A percentile compares a stretch with the other conserved stretches of the same genome.
phyloP scores from a whole-genome alignment of 2,329 filamentous ascomycete species.

The Colletotrichum brevisporum region DNA sequence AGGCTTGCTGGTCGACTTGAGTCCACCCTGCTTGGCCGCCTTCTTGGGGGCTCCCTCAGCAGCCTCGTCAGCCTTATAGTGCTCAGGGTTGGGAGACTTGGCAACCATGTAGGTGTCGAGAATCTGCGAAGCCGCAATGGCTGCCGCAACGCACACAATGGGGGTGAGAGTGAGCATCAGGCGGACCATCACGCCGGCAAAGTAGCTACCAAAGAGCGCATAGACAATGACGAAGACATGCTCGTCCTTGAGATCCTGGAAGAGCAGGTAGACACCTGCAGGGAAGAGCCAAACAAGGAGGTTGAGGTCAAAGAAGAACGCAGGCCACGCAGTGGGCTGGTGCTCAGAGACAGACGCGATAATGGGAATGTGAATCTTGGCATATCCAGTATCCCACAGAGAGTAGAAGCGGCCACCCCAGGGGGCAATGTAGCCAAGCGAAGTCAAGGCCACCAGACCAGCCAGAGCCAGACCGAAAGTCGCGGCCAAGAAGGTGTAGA shows the following conservation, averaged over 20 bases:
- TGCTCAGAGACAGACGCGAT: slow-evolving; percentile 99
- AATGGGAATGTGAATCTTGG: slow-evolving; percentile 99
- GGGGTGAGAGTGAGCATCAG: slow-evolving; percentile 98
- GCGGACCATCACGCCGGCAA: slow-evolving; percentile 99
- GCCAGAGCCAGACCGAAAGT: slow-evolving; percentile 81
- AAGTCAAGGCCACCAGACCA: slow-evolving; percentile 87
- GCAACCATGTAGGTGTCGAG: slow-evolving; percentile 83
- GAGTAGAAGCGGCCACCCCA: slow-evolving; percentile 99
- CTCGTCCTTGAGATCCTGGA: slow-evolving; percentile 93
- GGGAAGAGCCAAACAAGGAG: slow-evolving; percentile 99
- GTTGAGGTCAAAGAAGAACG: slow-evolving; percentile 99
- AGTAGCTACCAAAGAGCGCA: slow-evolving; percentile 96
- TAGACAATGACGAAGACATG: slow-evolving; percentile 99
- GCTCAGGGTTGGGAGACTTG: slow-evolving; percentile 70
- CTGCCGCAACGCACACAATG: slow-evolving; percentile 94
- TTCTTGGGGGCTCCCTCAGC: slow-evolving; percentile 72
- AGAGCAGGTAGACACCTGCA: slow-evolving; percentile 97
- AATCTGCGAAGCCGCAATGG: slow-evolving; percentile 88
- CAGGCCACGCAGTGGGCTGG: slow-evolving; percentile 98
- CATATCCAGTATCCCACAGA: slow-evolving; percentile 97
- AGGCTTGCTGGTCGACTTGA: slow-evolving; percentile 80
- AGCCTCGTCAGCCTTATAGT: slow-evolving; percentile 52
- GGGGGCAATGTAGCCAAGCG: slow-evolving; percentile 92
- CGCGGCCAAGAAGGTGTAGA: slow-evolving; percentile 80
- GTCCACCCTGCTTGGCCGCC: slow-evolving; percentile 64